Conservation (phyloP, 768 basidiomycete genomes). For the Sporobolomyces pararoseus region DNA sequence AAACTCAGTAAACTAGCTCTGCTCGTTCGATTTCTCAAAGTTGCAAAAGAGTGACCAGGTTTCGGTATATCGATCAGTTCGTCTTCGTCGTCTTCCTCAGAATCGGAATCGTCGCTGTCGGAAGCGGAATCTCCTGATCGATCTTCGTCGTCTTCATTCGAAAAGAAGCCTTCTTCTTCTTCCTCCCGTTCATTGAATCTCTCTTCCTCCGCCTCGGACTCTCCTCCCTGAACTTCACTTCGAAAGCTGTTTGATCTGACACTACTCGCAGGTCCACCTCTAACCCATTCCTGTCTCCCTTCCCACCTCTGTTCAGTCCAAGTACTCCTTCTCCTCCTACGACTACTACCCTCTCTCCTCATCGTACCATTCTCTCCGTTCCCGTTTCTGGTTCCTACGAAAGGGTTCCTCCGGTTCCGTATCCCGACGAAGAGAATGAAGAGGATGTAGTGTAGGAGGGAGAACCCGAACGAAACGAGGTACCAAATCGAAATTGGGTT, state of each 20-base stretch:
- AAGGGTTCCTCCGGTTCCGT: background rate
- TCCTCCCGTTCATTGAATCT: background rate
- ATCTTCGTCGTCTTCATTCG: background rate
- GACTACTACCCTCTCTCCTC: background rate
- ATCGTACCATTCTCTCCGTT: background rate
- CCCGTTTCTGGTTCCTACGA: background rate
- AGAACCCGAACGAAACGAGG: constrained; percentile 22
- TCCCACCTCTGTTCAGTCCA: constrained; percentile 26
- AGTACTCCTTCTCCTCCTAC: background rate
- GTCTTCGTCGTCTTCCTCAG: constrained; percentile 8
- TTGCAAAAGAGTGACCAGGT: background rate
- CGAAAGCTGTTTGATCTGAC: background rate
- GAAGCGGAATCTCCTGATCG: background rate
- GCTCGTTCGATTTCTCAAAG: constrained; percentile 17
- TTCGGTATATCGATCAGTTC: constrained; percentile 35
- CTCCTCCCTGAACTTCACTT: background rate
- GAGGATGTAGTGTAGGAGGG: constrained; percentile 27
- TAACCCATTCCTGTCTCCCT: constrained; percentile 14
- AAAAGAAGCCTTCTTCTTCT: background rate
- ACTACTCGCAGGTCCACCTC: too few species aligned
- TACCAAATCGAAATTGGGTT: constrained; percentile 24
- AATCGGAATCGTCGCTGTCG: background rate
- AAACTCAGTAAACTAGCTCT: constrained; percentile 17
- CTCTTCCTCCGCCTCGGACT: background rate
- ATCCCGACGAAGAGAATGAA: constrained; percentile 27